These are phyloP conservation scores for Botryobasidium botryosum DNA, from an alignment of 768 basidiomycete genomes.

Conservation along the genomic window DNA sequence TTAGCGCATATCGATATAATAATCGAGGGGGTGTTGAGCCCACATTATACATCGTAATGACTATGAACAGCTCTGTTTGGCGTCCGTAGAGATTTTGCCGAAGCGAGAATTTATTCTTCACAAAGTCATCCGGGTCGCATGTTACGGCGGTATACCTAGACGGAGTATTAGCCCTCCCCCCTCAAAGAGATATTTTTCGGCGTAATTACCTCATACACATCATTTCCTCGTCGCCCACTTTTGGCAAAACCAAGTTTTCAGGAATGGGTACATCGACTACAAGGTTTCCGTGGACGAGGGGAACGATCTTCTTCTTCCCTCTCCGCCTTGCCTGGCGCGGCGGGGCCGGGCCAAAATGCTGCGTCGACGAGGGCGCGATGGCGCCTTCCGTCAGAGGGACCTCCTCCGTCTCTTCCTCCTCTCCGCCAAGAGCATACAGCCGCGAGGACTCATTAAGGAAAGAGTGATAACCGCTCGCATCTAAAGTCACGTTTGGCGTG, in stretches of 20 bases:
- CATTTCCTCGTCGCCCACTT: slow-evolving; percentile 55
- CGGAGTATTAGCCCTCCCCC: background rate
- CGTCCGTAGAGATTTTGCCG: slow-evolving; percentile 67
- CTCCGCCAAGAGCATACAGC: too few relatives aligned
- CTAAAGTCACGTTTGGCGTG: too few relatives aligned
- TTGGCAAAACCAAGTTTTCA: slow-evolving; percentile 60
- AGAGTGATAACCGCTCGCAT: too few relatives aligned
- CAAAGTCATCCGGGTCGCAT: slow-evolving; percentile 86
- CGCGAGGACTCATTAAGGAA: too few relatives aligned
- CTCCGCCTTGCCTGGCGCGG: slow-evolving; percentile 4
- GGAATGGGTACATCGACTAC: slow-evolving; percentile 76
- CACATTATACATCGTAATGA: slow-evolving; percentile 95
- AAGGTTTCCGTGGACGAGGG: slow-evolving; percentile 74
- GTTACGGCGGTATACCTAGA: slow-evolving; percentile 60
- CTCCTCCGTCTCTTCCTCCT: too few relatives aligned
- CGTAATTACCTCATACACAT: slow-evolving; percentile 41
- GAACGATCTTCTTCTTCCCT: slow-evolving; percentile 50
- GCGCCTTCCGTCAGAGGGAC: too few relatives aligned
- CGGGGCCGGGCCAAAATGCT: slow-evolving; percentile 8
- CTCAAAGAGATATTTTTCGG: slow-evolving; percentile 4
- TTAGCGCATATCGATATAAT: background rate
- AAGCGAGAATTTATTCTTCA: slow-evolving; percentile 64
- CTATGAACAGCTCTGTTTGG: slow-evolving; percentile 81
- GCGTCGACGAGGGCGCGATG: background rate
- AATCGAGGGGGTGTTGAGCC: slow-evolving; percentile 17